These are phyloP conservation scores for Blastobotrys proliferans DNA, from an alignment of 1,139 yeast genomes.

Conservation along the genomic window DNA sequence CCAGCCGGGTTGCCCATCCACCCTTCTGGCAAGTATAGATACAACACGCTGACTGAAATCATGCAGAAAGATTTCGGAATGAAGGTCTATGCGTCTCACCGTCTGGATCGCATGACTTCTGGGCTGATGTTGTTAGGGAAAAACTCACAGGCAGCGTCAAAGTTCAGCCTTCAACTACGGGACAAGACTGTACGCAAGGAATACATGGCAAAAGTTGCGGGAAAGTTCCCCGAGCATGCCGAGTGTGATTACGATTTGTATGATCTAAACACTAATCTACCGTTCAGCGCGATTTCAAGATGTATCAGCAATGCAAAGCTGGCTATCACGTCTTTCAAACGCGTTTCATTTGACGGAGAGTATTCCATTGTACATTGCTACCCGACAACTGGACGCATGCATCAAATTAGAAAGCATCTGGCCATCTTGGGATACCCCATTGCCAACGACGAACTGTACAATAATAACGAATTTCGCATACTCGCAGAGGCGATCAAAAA, in stretches of 20 bases:
- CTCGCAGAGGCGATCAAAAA: slow-evolving; percentile 36
- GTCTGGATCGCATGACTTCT: slow-evolving; percentile 84
- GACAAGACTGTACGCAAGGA: slow-evolving; percentile 72
- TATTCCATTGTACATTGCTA: slow-evolving; percentile 63
- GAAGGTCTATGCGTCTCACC: slow-evolving; percentile 35
- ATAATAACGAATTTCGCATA: slow-evolving; percentile 67
- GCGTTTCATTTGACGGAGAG: slow-evolving; percentile 22
- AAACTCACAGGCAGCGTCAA: slow-evolving; percentile 71
- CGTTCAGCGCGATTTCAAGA: slow-evolving; percentile 41
- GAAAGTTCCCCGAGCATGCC: slow-evolving; percentile 57
- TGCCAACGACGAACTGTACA: slow-evolving; percentile 86
- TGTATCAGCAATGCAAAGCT: slow-evolving; percentile 61
- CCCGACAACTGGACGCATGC: slow-evolving; percentile 90
- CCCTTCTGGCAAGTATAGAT: slow-evolving; percentile 87
- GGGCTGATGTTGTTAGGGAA: slow-evolving; percentile 90
- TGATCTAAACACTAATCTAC: slow-evolving; percentile 72
- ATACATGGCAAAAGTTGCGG: slow-evolving; percentile 81
- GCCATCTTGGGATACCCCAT: slow-evolving; percentile 85
- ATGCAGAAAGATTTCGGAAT: slow-evolving; percentile 19
- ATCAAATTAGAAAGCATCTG: slow-evolving; percentile 88
- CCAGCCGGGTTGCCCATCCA: slow-evolving; percentile 90
- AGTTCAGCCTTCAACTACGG: slow-evolving; percentile 62
- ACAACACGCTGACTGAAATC: slow-evolving; percentile 54
- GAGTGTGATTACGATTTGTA: slow-evolving; percentile 61
- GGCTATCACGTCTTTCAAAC: slow-evolving; percentile 31